Conservation (phyloP, 2,329 filamentous ascomycete genomes). For the Meredithiella fracta region DNA sequence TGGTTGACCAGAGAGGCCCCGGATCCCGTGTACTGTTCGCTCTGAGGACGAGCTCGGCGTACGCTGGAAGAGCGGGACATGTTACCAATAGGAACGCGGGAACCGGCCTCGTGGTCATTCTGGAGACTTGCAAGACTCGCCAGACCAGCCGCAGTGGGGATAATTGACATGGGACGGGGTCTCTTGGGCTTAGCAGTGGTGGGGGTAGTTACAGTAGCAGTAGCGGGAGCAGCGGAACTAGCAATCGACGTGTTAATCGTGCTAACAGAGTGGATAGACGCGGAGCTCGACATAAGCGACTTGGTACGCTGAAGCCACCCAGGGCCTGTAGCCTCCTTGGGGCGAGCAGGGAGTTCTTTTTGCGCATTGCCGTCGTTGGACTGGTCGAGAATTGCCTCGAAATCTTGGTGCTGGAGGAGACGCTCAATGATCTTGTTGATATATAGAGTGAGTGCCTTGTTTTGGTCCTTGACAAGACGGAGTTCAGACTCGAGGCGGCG, state of each 20-base stretch:
- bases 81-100: constrained; percentile 54
- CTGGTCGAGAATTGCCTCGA: constrained; percentile 81
- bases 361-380: constrained; percentile 38
- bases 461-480: constrained; percentile 72
- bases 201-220: constrained; percentile 15
- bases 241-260: constrained; percentile 26
- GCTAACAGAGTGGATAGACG: constrained; percentile 29
- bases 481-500: constrained; percentile 64
- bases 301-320: constrained; percentile 46
- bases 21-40: constrained; percentile 45
- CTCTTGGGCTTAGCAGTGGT: constrained; percentile 25
- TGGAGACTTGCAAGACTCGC: constrained; percentile 30
- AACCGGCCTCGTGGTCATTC: constrained; percentile 56
- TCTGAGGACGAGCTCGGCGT: constrained; percentile 41
- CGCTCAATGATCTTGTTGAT: constrained; percentile 99
- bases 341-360: constrained; percentile 70
- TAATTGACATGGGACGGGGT: constrained; percentile 40
- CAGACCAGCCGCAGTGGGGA: constrained; percentile 25
- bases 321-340: constrained; percentile 23
- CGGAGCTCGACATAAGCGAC: constrained; percentile 20
- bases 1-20: constrained; percentile 54
- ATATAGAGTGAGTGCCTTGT: constrained; percentile 92
- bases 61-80: constrained; percentile 37
- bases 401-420: constrained; percentile 82
- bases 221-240: constrained; percentile 8